Base-by-base conservation (phyloP, 179 eudicot genomes). In the Nepenthes alata region DNA sequence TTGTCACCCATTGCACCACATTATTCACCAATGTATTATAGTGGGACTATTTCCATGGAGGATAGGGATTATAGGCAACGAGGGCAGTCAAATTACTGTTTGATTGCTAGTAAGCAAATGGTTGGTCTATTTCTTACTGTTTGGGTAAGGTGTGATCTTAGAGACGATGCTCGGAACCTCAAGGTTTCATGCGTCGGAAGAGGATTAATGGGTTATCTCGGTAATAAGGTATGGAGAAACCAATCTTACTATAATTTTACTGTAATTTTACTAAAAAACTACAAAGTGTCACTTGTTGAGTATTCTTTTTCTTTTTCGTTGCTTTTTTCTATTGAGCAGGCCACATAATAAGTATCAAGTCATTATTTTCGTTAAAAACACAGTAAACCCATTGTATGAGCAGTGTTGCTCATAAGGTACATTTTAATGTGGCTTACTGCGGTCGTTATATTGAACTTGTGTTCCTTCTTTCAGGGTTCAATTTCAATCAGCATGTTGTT, bases 141-240 rank as follows among this genome's bases (percentile, higher is more conserved):
- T 3, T 93, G 98, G 98, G 93, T 89, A 2, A 77, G 85, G 59
- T 81, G 84, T 70, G 95, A 87, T 67, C 72, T 93, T 39, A 81
- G 85, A 61, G 93, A 83, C 61, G 80, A 80, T 66, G 88, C 85
- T 60, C 72, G 73, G 35, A 89, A 89, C 76, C 73, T 89, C 75
- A 89, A 89, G 70, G 90, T 89, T 36, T 93, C 98, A 44, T 89
- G 96, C 72, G 95, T 93, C 3, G 98, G 98, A 53, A 77, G 96
- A 77, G 98, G 98, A 47, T 75, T 93, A 58, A 89, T 89, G 98
- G 98, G 96, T 6, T 93, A 89, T 75, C 89, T 93, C 13, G 95
- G 98, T 47, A 93, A 93, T 69, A 93, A 93, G 98, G 96, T 89
- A 77, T 57, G 57, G 25, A 4, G n/a, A 41, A 41, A 4, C 6